Evolutionary conservation across 805 yeast species (phyloP).

Genomic region (Saccharomycopsis vini): DNA sequence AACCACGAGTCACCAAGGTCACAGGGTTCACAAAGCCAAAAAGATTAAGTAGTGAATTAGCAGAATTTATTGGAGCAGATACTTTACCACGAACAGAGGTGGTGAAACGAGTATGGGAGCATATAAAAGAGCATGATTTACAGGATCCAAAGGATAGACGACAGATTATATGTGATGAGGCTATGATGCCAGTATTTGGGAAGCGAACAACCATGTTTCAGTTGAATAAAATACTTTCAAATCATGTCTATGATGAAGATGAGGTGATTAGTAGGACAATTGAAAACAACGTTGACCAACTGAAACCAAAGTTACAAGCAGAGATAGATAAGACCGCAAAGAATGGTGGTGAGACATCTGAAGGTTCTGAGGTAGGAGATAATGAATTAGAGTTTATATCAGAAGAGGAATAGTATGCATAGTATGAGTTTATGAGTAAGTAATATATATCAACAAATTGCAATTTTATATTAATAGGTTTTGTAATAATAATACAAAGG

Average conservation of each 20-base stretch:
- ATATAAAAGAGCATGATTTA: slow-evolving; percentile 51
- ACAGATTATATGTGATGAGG: slow-evolving; percentile 55
- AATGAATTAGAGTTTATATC: no score
- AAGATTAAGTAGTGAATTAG: slow-evolving; percentile 43
- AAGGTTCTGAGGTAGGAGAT: no score
- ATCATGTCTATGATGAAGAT: slow-evolving; percentile 31
- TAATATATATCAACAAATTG: no score
- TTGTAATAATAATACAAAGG: no score
- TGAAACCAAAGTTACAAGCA: no score
- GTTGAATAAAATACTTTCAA: slow-evolving; percentile 44
- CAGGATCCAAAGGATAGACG: slow-evolving; percentile 64
- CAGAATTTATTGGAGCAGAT: slow-evolving; percentile 37
- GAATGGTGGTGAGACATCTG: no score
- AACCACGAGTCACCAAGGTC: slow-evolving; percentile 23
- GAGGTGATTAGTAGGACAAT: neutral
- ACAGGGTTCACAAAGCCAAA: slow-evolving; percentile 31
- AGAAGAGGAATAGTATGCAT: no score
- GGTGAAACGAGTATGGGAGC: slow-evolving; percentile 60
- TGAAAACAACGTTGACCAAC: no score
- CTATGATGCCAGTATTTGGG: slow-evolving; percentile 50
- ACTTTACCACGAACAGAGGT: slow-evolving; percentile 58
- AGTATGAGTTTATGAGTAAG: no score
- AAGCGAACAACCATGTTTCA: slow-evolving; percentile 48
- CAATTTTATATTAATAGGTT: no score
- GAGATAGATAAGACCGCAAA: no score